These are phyloP conservation scores for Heliamphora exappendiculata DNA, from an alignment of 148 eudicot genomes.

Conservation along the genomic window DNA sequence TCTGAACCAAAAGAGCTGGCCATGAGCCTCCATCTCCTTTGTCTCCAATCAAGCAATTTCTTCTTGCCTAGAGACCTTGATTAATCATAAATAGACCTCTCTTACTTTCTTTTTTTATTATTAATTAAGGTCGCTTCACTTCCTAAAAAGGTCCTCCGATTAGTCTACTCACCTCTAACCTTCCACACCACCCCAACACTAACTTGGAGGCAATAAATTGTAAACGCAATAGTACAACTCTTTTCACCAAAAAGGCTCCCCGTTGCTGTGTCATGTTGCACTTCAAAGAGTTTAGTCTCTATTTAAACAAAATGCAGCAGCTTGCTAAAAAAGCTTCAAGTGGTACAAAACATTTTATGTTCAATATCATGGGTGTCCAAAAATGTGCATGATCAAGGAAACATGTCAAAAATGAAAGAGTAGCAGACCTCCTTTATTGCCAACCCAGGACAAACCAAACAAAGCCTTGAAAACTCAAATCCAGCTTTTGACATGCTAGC, in stretches of 20 bases:
- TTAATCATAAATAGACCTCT: too few species aligned
- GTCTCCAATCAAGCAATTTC: too few species aligned
- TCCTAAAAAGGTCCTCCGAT: too few species aligned
- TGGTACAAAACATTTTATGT: neutral
- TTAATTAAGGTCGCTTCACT: too few species aligned
- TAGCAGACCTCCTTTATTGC: neutral
- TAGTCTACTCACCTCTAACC: too few species aligned
- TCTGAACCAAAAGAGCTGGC: too few species aligned
- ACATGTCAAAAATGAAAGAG: neutral
- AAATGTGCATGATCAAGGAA: neutral
- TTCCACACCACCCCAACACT: neutral
- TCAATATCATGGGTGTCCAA: neutral
- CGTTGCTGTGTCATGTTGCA: neutral
- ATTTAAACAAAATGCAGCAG: neutral
- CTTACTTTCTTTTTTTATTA: too few species aligned
- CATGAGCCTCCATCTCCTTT: too few species aligned
- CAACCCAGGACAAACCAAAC: neutral
- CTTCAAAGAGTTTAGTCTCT: neutral
- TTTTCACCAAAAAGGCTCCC: neutral
- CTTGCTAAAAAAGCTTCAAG: neutral
- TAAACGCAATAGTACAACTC: neutral
- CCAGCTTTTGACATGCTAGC: neutral
- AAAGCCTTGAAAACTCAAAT: neutral
- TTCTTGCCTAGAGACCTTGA: too few species aligned
- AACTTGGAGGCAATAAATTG: neutral